phyloP scores from a whole-genome alignment of 1,284 basidiomycete genomes.

The Ceratorhiza oryzae-sativae region DNA sequence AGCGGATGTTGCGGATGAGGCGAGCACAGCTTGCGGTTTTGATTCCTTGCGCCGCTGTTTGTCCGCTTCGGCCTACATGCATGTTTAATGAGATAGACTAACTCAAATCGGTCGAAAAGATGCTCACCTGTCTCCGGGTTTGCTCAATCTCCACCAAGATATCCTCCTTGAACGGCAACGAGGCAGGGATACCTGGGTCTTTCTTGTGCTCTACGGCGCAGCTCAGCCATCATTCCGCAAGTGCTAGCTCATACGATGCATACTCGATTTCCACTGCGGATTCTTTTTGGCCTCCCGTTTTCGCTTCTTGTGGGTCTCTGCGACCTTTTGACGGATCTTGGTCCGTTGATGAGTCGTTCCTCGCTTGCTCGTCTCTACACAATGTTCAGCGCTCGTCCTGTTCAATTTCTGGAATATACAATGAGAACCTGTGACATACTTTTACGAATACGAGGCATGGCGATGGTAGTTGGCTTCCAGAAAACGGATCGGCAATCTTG shows the following conservation, averaged over 20 bases:
- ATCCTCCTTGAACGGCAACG: constrained; percentile 97
- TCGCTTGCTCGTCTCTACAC: constrained; percentile 84
- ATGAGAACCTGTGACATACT: constrained; percentile 55
- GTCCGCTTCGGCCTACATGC: constrained; percentile 68
- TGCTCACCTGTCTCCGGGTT: constrained; percentile 12
- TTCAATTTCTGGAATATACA: not conserved
- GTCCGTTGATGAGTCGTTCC: constrained; percentile 74
- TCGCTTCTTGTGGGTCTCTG: constrained; percentile 80
- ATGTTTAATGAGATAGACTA: no score
- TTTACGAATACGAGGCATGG: constrained; percentile 79
- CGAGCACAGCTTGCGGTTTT: constrained; percentile 20
- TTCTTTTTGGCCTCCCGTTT: constrained; percentile 84
- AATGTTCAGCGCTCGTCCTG: constrained; percentile 22
- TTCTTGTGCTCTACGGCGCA: constrained; percentile 55
- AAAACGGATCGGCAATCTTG: not conserved
- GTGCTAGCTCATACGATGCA: constrained; percentile 51
- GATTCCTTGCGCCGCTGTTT: constrained; percentile 68
- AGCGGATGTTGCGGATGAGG: not conserved
- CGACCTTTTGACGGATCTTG: constrained; percentile 80
- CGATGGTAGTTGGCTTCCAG: constrained; percentile 35
- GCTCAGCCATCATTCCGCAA: not conserved
- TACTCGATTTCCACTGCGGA: constrained; percentile 90
- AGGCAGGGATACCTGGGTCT: constrained; percentile 97
- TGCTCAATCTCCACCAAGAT: constrained; percentile 88
- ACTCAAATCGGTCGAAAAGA: not conserved